Evolutionary conservation across 345 rosid species (phyloP).

Genomic region (Bretschneidera sinensis): DNA sequence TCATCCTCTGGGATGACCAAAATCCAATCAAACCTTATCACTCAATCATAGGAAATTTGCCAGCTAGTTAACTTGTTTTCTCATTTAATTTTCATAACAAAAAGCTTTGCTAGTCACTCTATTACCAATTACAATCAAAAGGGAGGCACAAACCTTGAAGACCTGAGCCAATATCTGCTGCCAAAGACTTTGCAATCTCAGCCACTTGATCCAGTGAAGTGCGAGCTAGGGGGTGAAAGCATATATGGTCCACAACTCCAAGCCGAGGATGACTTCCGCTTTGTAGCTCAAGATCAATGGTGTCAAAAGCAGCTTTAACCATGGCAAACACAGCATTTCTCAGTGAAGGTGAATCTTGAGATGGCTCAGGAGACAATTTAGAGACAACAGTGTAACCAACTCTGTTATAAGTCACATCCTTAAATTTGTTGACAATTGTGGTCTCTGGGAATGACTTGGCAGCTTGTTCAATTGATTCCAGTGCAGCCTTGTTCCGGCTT

Average conservation of each 20-base stretch:
- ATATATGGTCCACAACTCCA: constrained; percentile 89
- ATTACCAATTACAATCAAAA: background rate
- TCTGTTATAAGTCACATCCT: constrained; percentile 67
- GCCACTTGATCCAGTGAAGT: constrained; percentile 63
- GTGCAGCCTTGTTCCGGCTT: constrained; percentile 60
- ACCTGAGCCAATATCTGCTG: constrained; percentile 54
- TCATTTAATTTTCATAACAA: too few relatives aligned
- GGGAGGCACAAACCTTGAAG: constrained; percentile 54
- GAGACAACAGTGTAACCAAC: constrained; percentile 84
- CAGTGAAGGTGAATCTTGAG: constrained; percentile 33
- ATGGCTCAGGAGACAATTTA: constrained; percentile 26
- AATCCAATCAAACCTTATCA: too few relatives aligned
- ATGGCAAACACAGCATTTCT: constrained; percentile 61
- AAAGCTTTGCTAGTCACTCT: too few relatives aligned
- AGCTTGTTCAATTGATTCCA: constrained; percentile 63
- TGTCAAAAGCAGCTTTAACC: constrained; percentile 71
- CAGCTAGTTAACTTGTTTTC: too few relatives aligned
- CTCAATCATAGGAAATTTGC: too few relatives aligned
- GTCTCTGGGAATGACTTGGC: constrained; percentile 57
- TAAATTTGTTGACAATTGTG: constrained; percentile 74
- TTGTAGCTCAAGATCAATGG: constrained; percentile 58
- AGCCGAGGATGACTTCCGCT: constrained; percentile 83
- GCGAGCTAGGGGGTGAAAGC: constrained; percentile 74
- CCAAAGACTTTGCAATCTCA: constrained; percentile 60
- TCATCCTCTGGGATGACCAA: too few relatives aligned